phyloP scores from a whole-genome alignment of 352 stramenopile species.

The Pythium apleroticum region DNA sequence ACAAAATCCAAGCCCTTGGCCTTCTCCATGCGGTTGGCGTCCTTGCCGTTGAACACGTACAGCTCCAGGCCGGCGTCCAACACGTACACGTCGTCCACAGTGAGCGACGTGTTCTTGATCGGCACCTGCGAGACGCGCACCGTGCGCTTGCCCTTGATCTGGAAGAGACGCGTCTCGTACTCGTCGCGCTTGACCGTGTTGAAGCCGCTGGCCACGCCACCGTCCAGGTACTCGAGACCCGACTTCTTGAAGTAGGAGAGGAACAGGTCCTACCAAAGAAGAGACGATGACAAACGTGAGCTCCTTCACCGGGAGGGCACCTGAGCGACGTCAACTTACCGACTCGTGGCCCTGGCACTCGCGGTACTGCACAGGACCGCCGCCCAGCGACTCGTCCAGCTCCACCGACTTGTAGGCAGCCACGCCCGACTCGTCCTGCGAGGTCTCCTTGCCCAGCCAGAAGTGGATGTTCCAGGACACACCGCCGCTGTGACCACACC shows the following conservation, averaged over 20 bases:
- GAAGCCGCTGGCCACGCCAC: conserved; percentile 94
- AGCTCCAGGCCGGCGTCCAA: conserved; percentile 92
- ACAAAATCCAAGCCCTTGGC: conserved; percentile 89
- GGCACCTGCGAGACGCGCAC: conserved; percentile 88
- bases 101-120: conserved; percentile 80
- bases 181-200: conserved; percentile 87
- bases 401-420: conserved; percentile 97
- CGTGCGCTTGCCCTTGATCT: conserved; percentile 90
- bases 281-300: background rate
- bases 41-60: conserved; percentile 82
- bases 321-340: conserved; percentile 36
- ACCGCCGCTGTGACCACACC: conserved; percentile 27
- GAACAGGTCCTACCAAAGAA: conserved; percentile 75
- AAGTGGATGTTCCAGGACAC: conserved; percentile 94
- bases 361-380: conserved; percentile 91
- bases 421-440: conserved; percentile 92
- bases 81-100: conserved; percentile 94
- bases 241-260: conserved; percentile 93
- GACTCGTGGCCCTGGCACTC: conserved; percentile 79
- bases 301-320: background rate
- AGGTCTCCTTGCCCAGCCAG: conserved; percentile 94
- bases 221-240: conserved; percentile 90
- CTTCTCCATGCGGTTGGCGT: conserved; percentile 89
- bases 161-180: conserved; percentile 86
- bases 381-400: conserved; percentile 93